Base-by-base conservation (phyloP, 352 stramenopile genomes). In the Pythium vanterpoolii region DNA sequence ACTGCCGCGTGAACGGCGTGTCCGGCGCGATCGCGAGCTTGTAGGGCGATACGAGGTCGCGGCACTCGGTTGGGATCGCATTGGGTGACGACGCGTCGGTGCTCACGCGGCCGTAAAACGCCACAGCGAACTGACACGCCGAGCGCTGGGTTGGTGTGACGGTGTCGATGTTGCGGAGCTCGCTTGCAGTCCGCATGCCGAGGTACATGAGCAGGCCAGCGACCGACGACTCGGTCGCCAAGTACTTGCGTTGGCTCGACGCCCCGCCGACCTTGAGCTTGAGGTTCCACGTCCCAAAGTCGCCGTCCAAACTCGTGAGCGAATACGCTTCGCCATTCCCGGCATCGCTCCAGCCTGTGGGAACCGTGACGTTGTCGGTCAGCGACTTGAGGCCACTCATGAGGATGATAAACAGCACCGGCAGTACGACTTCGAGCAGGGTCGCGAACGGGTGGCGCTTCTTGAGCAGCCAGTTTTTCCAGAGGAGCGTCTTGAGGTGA, bases 391-490 rank as follows among this genome's bases (percentile, higher is more conserved):
- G 68, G 7, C 31, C 39, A 1, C 61, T 78, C 52, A 90, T 72
- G 3, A 90, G 54, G 5, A 90, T 57, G 58, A 93, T 83, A 60
- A 90, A 90, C 19, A 86, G 31, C 46, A 90, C 68, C 0, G 83
- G 83, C 10, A 93, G 53, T 9, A 83, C 51, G 36, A 90, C n/a
- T n/a, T n/a, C 71, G 11, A 83, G 31, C 28, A 71, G 26, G 24
- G 77, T 88, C 13, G 75, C 77, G 7, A 82, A 23, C 40, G 66
- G 68, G 40, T 89, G 77, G 9, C 82, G 79, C 57, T 77, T 81
- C 62, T 92, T 92, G 46, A 92, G 66, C 61, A 88, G 58, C 68
- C 68, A 83, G 62, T 87, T 92, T 64, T 92, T 92, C 66, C 74
- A n/a, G n/a, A n/a, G 55, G 31, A 90, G 63, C 38, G 83, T 86